phyloP scores from a whole-genome alignment of 1,139 yeast species.

The Suhomyces chickasaworum region DNA sequence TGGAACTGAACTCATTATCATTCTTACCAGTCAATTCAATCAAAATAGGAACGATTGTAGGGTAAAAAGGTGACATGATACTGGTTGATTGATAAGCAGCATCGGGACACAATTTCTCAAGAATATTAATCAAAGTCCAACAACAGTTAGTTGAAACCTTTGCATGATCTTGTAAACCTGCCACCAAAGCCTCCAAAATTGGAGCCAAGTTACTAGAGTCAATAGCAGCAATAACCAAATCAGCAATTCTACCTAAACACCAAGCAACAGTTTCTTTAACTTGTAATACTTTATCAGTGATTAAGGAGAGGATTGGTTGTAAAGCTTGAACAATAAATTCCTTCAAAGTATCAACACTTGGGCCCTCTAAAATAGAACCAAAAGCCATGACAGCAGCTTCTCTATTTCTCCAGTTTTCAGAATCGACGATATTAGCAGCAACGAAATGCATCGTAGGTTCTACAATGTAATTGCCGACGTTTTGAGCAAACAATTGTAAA shows the following conservation, averaged over 20 bases:
- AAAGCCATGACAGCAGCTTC: constrained; percentile 99
- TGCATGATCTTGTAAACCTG: constrained; percentile 86
- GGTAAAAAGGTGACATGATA: constrained; percentile 74
- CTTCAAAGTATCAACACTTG: constrained; percentile 72
- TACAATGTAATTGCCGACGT: constrained; percentile 82
- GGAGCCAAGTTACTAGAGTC: constrained; percentile 66
- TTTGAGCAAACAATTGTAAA: constrained; percentile 88
- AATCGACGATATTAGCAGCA: constrained; percentile 62
- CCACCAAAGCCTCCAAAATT: constrained; percentile 68
- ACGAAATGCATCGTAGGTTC: constrained; percentile 85
- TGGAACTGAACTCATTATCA: constrained; percentile 84
- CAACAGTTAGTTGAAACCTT: constrained; percentile 94
- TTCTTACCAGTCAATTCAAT: constrained; percentile 65
- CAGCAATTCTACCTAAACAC: constrained; percentile 97
- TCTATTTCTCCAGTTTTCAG: constrained; percentile 72
- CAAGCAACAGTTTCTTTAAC: constrained; percentile 97
- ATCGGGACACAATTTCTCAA: constrained; percentile 76
- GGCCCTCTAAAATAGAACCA: constrained; percentile 95
- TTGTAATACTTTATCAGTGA: constrained; percentile 73
- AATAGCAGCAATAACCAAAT: constrained; percentile 77
- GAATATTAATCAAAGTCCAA: constrained; percentile 91
- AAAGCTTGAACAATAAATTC: constrained; percentile 77
- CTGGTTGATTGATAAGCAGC: constrained; percentile 57
- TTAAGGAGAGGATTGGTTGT: constrained; percentile 70
- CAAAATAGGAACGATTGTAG: constrained; percentile 67